Base-by-base conservation (phyloP, 208 protist genomes). In the Crithidia mellificae region DNA sequence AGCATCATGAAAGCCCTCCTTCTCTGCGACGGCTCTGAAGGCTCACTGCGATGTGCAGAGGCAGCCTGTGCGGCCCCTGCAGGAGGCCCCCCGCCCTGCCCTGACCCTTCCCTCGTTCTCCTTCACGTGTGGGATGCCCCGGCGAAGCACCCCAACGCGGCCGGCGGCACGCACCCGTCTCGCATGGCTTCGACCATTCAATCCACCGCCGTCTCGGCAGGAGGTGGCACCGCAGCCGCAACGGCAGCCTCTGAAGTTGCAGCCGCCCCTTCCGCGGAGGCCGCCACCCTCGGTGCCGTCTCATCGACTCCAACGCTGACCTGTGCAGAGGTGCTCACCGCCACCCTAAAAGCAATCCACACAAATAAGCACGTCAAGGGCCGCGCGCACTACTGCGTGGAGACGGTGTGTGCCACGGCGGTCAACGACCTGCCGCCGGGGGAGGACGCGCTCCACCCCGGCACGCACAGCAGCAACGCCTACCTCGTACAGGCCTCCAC, bases 1-100 rank as follows among this genome's bases (percentile, higher is more conserved):
- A n/a, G n/a, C n/a, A n/a, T n/a, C n/a, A 83, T 73, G 63, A 56
- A 56, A 11, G 59, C 64, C 47, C 59, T 92, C 17, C 85, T 94
- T 19, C 74, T 96, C 44, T 93, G 82, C 47, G 91, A 96, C 71
- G 91, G 91, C 36, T 78, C 77, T 8, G 71, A 84, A n/a, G 78
- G 77, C 30, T 83, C 88, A 4, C 32, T 85, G 22, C 87, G 84
- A 47, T 83, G 85, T 5, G 59, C 90, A n/a, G 79, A 88, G 63
- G 82, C 90, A 57, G 88, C 85, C 19, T 79, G 85, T 43, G 68
- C 83, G 24, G 72, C 74, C 19, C 80, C 84, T 6, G 29, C 88
- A 67, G 43, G 29, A 11, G 47, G 15, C 19, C 17, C 14, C 17
- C 2, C 22, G 75, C 83, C 46, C n/a, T n/a, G n/a, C n/a, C 65